Base-by-base conservation (phyloP, 345 rosid species). In the Dipteronia dyeriana region DNA sequence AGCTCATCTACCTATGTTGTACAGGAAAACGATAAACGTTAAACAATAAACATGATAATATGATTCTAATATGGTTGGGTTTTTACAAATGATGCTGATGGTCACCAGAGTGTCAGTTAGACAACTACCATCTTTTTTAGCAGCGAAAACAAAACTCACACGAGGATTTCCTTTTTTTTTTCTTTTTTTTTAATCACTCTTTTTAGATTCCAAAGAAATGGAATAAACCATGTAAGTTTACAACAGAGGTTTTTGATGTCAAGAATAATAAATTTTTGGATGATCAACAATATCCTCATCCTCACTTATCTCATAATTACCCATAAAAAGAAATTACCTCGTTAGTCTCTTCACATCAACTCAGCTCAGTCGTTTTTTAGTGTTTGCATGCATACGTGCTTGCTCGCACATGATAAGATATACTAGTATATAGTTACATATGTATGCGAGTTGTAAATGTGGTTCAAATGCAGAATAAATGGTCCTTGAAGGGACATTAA, bases 1-100 rank as follows among this genome's bases (percentile, higher is more conserved):
- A 96, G 86, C 79, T 96, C 97, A 54, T 94, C 99, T 67, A 96
- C 99, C 99, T 96, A 70, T 47, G 75, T 41, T 47, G 45, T 49
- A 76, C 34, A 66, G 57, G 75, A 65, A 74, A 83, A 66, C 14
- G 31, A 20, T 11, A 0, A 17, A 38, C 26, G 65, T 67, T 59
- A 71, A 59, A 17, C 45, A 26, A 43, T 47, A 26, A 45, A 17
- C 63, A 68, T 39, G 41, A 23, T 23, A 69, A 23, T 75, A 23
- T 49, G 10, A 59, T 59, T 57, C 16, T 2, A 11, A 49, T 9
- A 49, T 49, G 54, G 54, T 49, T 53, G n/a, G 57, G 14, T 14
- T 49, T 49, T 49, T 14, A 49, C 54, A 49, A 49, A 14, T 49
- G 54, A 49, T 17, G n/a, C 19, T 2, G 5, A 14, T 4, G 57